Percentiles rank a stretch among this genome's conserved stretches.
Conservation (phyloP, 306 rosid genomes). For the Trichosanthes cucumerina region DNA sequence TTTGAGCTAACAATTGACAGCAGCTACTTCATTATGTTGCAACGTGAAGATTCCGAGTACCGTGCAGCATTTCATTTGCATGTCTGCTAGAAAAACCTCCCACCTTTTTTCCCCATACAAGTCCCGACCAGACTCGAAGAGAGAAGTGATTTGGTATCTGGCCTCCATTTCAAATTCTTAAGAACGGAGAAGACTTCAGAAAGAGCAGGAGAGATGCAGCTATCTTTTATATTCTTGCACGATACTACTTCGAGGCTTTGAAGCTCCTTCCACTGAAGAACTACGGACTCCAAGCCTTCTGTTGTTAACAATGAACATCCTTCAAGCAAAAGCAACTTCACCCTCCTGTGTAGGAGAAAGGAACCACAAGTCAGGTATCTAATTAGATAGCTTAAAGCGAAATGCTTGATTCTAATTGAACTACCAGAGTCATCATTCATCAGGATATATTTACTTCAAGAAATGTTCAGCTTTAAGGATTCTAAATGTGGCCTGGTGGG, state of each 20-base stretch:
- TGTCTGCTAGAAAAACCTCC: slow-evolving; percentile 30
- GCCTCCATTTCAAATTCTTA: slow-evolving; percentile 33
- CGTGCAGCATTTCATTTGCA: not conserved
- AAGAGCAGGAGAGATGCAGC: slow-evolving; percentile 27
- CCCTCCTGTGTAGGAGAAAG: slow-evolving; percentile 20
- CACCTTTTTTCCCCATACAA: slow-evolving; percentile 26
- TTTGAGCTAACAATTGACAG: not conserved
- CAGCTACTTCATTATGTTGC: not conserved
- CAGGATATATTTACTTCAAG: not conserved
- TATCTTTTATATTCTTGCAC: slow-evolving; percentile 30
- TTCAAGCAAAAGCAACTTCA: slow-evolving; percentile 25
- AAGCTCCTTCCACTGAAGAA: slow-evolving; percentile 39
- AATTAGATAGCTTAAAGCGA: not conserved
- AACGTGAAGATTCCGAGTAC: not conserved
- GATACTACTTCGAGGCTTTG: slow-evolving; percentile 34
- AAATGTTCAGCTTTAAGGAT: not conserved
- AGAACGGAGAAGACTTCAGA: slow-evolving; percentile 34
- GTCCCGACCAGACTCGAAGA: slow-evolving; percentile 22
- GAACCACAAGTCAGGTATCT: not conserved
- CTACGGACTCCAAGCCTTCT: slow-evolving; percentile 31
- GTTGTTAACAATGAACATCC: slow-evolving; percentile 39
- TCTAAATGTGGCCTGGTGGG: not conserved
- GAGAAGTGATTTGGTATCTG: slow-evolving; percentile 34
- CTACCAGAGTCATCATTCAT: not conserved
- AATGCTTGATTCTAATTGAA: not conserved